Base-by-base conservation (phyloP, 306 rosid species). In the Dryas drummondii region DNA sequence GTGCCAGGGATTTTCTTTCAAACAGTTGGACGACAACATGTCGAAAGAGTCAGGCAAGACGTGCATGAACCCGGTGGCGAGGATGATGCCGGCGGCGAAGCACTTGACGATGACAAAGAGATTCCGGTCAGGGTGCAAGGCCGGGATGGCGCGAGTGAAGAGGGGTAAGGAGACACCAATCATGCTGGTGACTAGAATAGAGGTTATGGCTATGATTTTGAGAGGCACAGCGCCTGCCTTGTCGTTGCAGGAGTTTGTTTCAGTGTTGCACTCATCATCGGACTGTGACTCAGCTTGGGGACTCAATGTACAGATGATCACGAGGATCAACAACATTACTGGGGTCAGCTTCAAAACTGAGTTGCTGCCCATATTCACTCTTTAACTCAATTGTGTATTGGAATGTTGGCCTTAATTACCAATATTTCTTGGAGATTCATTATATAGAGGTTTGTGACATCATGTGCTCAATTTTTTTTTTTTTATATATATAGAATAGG, bases 31-130 rank as follows among this genome's bases (percentile, higher is more conserved):
- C 86, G 82, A 26, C 5, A 92, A 56, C 91, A 85, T 88, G 41
- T 71, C 91, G 15, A 80, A 92, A 0, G 97, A 89, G 48, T 92
- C 97, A 0, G 96, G 96, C 4, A 92, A 78, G 6, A 92, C 90
- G 26, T 89, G 93, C 96, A 89, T 79, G 89, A 92, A 92, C 0
- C 90, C 91, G 0, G 96, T 92, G 42, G 84, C 93, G 0, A 92
- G 88, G 48, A 92, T 89, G 45, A 89, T 90, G 0, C 96, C 96
- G 0, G 86, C 84, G 0, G 93, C 90, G 1, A 92, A 89, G 70
- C 87, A 80, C 83, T 89, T 89, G 66, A 90, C 83, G 6, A 91
- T 77, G 14, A 85, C 71, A 27, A 91, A 91, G 12, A 86, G 78
- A 44, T 75, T 59, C 55, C 83, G 69, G 15, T 91, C 91, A 0